Percentiles rank a stretch among this genome's conserved stretches.
Evolutionary conservation across 306 rosid species (phyloP).

Genomic region (Echinosophora koreensis): DNA sequence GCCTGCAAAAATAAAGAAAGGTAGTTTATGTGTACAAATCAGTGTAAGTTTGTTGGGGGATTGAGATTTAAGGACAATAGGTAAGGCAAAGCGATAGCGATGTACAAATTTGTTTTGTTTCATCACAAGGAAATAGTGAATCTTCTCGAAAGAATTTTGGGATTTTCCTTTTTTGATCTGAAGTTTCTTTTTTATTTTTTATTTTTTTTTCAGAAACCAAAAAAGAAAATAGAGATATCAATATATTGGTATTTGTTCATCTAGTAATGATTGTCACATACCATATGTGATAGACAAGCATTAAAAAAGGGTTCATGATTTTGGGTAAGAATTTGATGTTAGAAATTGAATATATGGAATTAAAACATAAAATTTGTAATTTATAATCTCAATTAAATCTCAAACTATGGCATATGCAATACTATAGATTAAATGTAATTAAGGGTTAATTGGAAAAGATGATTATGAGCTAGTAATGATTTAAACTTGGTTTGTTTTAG

Average conservation of each 20-base stretch:
- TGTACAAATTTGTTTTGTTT: constrained; percentile 47
- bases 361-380: too few species aligned
- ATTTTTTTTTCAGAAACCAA: too few species aligned
- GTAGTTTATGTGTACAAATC: constrained; percentile 46
- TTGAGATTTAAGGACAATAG: constrained; percentile 46
- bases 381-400: too few species aligned
- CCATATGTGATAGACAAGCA: background rate
- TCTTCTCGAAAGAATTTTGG: constrained; percentile 33
- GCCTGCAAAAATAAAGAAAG: constrained; percentile 36
- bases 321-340: too few species aligned
- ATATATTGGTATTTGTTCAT: background rate
- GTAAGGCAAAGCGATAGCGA: background rate
- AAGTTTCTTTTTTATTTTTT: background rate
- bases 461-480: too few species aligned
- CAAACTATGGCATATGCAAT: too few species aligned
- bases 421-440: too few species aligned
- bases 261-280: background rate
- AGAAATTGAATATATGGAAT: too few species aligned
- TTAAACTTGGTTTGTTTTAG: too few species aligned
- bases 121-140: constrained; percentile 35
- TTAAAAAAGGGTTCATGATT: background rate
- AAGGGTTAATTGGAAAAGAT: too few species aligned
- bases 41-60: constrained; percentile 45
- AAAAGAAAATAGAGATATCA: background rate
- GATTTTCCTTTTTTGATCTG: background rate